These are phyloP conservation scores for Hypoxylon sp. DNA, from an alignment of 2,329 filamentous ascomycete species.

Conservation along the genomic window DNA sequence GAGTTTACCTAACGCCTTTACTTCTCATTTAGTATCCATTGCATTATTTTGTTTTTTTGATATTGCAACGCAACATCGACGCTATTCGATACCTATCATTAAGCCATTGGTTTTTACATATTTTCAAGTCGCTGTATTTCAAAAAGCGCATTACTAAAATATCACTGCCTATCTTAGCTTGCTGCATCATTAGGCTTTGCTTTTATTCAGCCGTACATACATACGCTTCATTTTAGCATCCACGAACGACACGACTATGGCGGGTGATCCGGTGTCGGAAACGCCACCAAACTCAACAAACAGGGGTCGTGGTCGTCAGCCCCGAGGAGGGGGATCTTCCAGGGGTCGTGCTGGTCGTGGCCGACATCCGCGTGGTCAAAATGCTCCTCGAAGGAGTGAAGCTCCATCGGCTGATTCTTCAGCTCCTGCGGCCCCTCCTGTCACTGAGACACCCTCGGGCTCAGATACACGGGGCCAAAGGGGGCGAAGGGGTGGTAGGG, in stretches of 20 bases:
- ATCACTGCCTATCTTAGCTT: neutral
- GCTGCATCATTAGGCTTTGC: neutral
- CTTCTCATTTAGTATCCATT: too few relatives aligned
- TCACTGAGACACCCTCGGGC: neutral
- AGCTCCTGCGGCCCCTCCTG: slow-evolving; percentile 9
- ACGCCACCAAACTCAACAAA: slow-evolving; percentile 11
- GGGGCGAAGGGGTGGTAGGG: slow-evolving; percentile 40
- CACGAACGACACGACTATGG: slow-evolving; percentile 28
- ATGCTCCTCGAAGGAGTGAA: slow-evolving; percentile 15
- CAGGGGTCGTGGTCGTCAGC: slow-evolving; percentile 26
- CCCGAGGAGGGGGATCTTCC: slow-evolving; percentile 34
- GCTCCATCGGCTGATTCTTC: neutral
- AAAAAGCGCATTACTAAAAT: slow-evolving; percentile 52
- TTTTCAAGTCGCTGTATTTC: slow-evolving; percentile 57
- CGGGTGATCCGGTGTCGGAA: slow-evolving; percentile 14
- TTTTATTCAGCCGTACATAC: neutral
- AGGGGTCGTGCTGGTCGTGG: slow-evolving; percentile 29
- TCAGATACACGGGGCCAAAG: slow-evolving; percentile 32
- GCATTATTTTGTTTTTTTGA: too few relatives aligned
- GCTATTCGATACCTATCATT: too few relatives aligned
- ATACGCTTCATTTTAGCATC: neutral
- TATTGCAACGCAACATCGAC: too few relatives aligned
- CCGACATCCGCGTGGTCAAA: slow-evolving; percentile 23
- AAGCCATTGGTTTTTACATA: slow-evolving; percentile 23
- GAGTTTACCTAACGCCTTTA: too few relatives aligned